Percentiles rank a stretch among this genome's conserved stretches.
These are phyloP conservation scores for Lasiodiplodia sp. DNA, from an alignment of 2,329 filamentous ascomycete genomes.

Conservation along the genomic window DNA sequence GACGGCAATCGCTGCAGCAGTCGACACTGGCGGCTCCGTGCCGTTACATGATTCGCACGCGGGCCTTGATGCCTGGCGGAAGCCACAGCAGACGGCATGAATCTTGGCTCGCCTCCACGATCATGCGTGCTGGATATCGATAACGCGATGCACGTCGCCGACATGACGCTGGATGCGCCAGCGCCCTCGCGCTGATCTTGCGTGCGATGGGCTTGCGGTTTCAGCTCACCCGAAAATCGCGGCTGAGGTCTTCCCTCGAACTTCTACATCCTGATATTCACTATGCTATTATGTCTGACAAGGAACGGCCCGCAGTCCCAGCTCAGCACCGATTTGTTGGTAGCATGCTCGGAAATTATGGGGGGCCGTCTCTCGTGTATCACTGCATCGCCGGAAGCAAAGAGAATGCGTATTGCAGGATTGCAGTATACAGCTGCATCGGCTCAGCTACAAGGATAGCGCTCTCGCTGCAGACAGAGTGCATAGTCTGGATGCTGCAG, in stretches of 20 bases:
- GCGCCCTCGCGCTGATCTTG: conserved; percentile 16
- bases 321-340: neutral
- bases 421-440: conserved; percentile 12
- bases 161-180: conserved; percentile 2
- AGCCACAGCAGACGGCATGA: conserved; percentile 15
- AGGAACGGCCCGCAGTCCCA: neutral
- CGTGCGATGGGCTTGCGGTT: conserved; percentile 17
- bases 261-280: conserved; percentile 5
- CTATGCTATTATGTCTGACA: conserved; percentile 17
- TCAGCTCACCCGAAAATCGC: conserved; percentile 8
- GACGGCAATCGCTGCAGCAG: conserved; percentile 5
- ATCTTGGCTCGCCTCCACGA: conserved; percentile 25
- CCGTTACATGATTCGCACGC: neutral
- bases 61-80: neutral
- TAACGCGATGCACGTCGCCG: conserved; percentile 24
- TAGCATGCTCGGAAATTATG: conserved; percentile 10
- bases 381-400: conserved; percentile 13
- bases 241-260: conserved; percentile 10
- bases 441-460: conserved; percentile 5
- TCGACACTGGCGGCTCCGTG: neutral
- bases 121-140: conserved; percentile 19
- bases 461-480: neutral
- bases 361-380: conserved; percentile 15
- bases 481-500: neutral
- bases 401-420: neutral